Evolutionary conservation across 2,329 filamentous ascomycete genomes (phyloP), one percentile per base, ranked within the genome.

Genomic region (Colletotrichum liaoningense): DNA sequence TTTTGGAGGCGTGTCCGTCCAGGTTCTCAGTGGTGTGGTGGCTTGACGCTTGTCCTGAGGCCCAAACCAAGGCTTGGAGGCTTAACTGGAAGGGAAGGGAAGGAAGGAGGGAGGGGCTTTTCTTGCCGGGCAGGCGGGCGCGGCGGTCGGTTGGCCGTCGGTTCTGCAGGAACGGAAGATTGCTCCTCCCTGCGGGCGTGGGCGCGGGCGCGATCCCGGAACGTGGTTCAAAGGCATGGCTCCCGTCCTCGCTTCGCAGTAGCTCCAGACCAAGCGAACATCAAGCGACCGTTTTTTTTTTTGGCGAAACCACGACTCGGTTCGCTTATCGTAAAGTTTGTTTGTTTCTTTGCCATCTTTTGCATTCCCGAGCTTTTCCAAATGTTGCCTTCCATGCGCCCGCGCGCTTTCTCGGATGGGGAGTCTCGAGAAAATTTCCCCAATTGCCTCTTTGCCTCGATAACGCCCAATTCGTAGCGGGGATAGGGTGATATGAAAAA

Each of bases 191-290:
- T 73, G 70, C 70, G 68, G 69, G 49, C 38, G 62, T 63, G 68
- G 62, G 62, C 60, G 63, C 38, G 56, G 57, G 52, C 57, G 56
- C 66, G 62, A 74, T 74, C 68, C 68, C 63, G 67, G 67, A 58
- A 67, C 72, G 56, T 63, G 63, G 55, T 67, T 57, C 74, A 69
- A 71, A 70, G 69, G 74, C 72, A 67, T 59, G 68, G 74, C 75
- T 75, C 73, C 69, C 77, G 72, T 77, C 71, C 77, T 83, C 80
- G 80, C 81, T 82, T 82, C 79, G 75, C 76, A 77, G 79, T 80
- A 82, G 80, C 78, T 80, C 75, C 75, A 76, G 74, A 76, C 76
- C 78, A 83, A 83, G 80, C 81, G 79, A 82, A 82, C 77, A 75
- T 75, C 75, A 77, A 76, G 69, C 74, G 73, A 73, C 63, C 70